Evolutionary conservation across 2,329 filamentous ascomycete genomes (phyloP), one percentile per base, ranked within the genome.

Genomic region (Arthrobotrys sphaeroides): DNA sequence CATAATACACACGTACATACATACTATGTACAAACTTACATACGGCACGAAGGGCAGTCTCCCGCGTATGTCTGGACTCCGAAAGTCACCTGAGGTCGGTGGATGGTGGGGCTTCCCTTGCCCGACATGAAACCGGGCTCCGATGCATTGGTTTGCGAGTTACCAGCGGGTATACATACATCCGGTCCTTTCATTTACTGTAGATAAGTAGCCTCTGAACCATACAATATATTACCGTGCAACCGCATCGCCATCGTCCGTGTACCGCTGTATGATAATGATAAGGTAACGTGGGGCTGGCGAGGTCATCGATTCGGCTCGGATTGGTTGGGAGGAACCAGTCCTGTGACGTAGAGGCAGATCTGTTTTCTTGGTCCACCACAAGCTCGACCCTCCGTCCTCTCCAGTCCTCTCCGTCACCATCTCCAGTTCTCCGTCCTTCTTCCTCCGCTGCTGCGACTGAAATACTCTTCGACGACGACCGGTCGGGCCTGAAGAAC

Each of bases 331-430:
- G 45, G 13, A 5, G 45, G n/a, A 47, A 47, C 3, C 22, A 51
- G 69, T 66, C 69, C 33, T 62, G 69, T 73, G 69, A 73, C 69
- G 69, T 73, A 66, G 69, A 61, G 69, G 38, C 57, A 57, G 61
- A 66, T 66, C 31, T 60, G 69, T 67, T 73, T 73, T 73, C 61
- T 67, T 73, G 60, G 61, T 60, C 31, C 33, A 24, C 59, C 60
- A 28, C 67, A 45, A 22, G 31, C 26, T 24, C 16, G 13, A 36
- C n/a, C 31, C 51, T 65, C 24, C 26, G 5, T 31, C 22, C 38
- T 24, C 24, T 45, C 26, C 18, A 22, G n/a, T 13, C 13, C 33
- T 59, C 49, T 65, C 26, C 33, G 22, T 61, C 45, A 33, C 31
- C 49, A 57, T 61, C 45, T 43, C 31, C 49, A 57, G 28, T 40